A percentile compares a stretch with the other conserved stretches of the same genome.
Evolutionary conservation across 441 rosid species (phyloP).

Genomic region (Erodium trifolium): DNA sequence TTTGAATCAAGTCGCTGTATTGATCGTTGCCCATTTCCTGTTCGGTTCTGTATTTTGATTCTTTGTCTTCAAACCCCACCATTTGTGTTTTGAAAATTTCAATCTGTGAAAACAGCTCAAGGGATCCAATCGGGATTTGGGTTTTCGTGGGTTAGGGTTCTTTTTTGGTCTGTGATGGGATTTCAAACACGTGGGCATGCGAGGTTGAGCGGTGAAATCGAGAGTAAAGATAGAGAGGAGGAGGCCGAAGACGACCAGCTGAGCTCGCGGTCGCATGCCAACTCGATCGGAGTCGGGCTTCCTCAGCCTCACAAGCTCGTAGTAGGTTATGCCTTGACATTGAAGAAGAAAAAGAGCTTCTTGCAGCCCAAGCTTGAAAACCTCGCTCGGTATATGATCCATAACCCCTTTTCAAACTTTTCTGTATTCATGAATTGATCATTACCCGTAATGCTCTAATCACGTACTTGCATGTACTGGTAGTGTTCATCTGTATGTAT

Average conservation of each 20-base stretch:
- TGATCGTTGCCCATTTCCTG: constrained; percentile 7
- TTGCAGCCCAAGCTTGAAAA: constrained; percentile 76
- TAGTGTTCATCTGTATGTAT: background rate
- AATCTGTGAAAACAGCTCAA: background rate
- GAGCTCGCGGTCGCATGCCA: constrained; percentile 3
- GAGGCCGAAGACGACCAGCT: constrained; percentile 1
- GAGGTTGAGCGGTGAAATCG: no score
- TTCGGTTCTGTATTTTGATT: background rate
- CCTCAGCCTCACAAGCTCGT: constrained; percentile 34
- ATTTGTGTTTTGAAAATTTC: background rate
- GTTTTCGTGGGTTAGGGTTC: constrained; percentile 9
- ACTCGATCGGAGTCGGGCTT: constrained; percentile 14
- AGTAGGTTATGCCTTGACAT: constrained; percentile 83
- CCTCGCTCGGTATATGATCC: constrained; percentile 54
- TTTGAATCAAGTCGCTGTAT: background rate
- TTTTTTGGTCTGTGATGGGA: background rate
- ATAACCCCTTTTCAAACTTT: background rate
- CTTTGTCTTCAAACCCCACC: background rate
- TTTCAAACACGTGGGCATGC: constrained; percentile 5
- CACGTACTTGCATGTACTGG: background rate
- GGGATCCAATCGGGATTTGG: background rate
- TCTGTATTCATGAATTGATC: constrained; percentile 3
- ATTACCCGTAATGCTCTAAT: background rate
- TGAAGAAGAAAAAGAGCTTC: constrained; percentile 84
- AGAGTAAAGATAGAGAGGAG: background rate